A percentile compares a stretch with the other conserved stretches of the same genome.
Conservation (phyloP, 2,329 filamentous ascomycete genomes). For the Fusarium sp. region DNA sequence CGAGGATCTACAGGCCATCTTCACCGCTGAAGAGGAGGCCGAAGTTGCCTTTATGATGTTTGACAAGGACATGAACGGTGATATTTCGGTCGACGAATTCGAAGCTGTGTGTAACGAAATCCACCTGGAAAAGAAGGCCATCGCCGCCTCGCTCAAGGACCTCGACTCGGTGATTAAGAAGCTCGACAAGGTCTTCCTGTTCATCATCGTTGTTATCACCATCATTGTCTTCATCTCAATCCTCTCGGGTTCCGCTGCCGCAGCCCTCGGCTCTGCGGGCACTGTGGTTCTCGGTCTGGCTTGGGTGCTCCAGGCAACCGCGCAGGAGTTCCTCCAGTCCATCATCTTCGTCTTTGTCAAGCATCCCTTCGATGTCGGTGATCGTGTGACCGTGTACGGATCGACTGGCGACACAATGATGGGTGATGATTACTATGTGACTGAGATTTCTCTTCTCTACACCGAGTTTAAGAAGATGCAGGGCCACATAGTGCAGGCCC, state of each 20-base stretch:
- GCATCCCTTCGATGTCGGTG: slow-evolving; percentile 96
- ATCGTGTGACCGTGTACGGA: slow-evolving; percentile 91
- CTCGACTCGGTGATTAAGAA: slow-evolving; percentile 93
- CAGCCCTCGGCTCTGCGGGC: slow-evolving; percentile 89
- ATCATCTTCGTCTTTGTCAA: slow-evolving; percentile 97
- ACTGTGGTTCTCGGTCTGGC: slow-evolving; percentile 89
- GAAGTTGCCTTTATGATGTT: slow-evolving; percentile 92
- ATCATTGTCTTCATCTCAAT: slow-evolving; percentile 90
- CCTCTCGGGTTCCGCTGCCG: slow-evolving; percentile 89
- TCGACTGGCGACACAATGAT: slow-evolving; percentile 82
- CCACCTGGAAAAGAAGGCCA: slow-evolving; percentile 93
- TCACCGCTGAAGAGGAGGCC: slow-evolving; percentile 85
- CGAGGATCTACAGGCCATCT: slow-evolving; percentile 83
- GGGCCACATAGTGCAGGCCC: slow-evolving; percentile 94
- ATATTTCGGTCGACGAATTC: slow-evolving; percentile 95
- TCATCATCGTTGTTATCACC: slow-evolving; percentile 84
- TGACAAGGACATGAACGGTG: slow-evolving; percentile 95
- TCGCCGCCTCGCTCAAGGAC: slow-evolving; percentile 94
- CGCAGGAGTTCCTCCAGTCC: slow-evolving; percentile 94
- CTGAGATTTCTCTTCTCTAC: slow-evolving; percentile 91
- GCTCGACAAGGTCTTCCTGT: slow-evolving; percentile 88
- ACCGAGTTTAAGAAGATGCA: slow-evolving; percentile 99
- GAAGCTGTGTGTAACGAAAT: slow-evolving; percentile 95
- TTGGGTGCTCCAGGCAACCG: slow-evolving; percentile 93
- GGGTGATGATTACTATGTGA: slow-evolving; percentile 96